phyloP scores from a whole-genome alignment of 2,329 filamentous ascomycete species.

The Fusarium mundagurra region DNA sequence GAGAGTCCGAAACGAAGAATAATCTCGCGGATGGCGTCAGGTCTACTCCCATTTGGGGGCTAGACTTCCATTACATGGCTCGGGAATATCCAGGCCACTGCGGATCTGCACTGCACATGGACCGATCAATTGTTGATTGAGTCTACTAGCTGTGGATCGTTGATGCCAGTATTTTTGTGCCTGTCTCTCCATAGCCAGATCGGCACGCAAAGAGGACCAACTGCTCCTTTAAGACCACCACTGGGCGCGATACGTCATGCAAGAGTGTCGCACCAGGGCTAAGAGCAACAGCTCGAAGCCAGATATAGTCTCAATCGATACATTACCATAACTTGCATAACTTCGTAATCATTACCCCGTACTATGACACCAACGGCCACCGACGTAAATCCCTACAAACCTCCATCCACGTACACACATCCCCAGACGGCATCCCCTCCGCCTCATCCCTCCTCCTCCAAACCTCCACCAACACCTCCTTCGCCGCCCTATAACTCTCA shows the following conservation, averaged over 20 bases:
- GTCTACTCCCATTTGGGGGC: too few relatives aligned
- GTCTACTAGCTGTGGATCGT: rapidly evolving
- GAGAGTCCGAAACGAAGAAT: too few relatives aligned
- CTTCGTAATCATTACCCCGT: neutral
- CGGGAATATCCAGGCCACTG: rapidly evolving
- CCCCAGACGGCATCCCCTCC: conserved; percentile 9
- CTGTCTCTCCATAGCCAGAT: neutral
- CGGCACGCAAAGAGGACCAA: neutral
- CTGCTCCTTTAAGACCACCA: too few relatives aligned
- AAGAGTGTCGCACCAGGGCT: neutral
- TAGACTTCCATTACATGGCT: neutral
- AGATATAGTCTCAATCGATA: neutral
- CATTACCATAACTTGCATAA: neutral
- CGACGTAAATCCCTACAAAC: conserved; percentile 33
- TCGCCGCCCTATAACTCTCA: conserved; percentile 30
- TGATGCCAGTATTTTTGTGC: neutral
- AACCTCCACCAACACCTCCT: conserved; percentile 30
- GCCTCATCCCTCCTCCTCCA: conserved; percentile 35
- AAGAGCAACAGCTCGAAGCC: neutral
- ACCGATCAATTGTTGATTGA: neutral
- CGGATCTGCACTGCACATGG: neutral
- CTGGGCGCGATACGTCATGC: rapidly evolving
- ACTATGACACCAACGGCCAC: conserved; percentile 30
- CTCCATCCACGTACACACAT: conserved; percentile 39
- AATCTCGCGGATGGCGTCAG: rapidly evolving